Conservation (phyloP, 768 basidiomycete genomes). For the Mycena kentingensis region DNA sequence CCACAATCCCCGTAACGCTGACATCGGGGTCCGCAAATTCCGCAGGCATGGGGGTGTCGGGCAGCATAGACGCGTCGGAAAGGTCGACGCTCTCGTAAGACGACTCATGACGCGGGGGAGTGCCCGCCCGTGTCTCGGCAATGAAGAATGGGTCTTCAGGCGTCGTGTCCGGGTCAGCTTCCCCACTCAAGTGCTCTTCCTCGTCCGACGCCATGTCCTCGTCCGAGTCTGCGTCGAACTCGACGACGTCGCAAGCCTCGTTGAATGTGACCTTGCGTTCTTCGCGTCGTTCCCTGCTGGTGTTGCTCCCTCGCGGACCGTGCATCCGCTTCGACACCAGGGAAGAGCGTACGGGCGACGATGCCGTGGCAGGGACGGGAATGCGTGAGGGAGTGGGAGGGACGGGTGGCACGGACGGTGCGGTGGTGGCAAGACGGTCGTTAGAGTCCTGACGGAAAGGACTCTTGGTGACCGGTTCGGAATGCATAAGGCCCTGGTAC, state of each 20-base stretch:
- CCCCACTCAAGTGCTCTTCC: conserved; percentile 31
- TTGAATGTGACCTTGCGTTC: conserved; percentile 79
- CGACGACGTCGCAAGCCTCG: conserved; percentile 79
- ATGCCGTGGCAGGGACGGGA: conserved; percentile 27
- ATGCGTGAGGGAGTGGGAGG: conserved; percentile 25
- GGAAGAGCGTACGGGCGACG: conserved; percentile 64
- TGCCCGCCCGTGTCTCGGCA: conserved; percentile 37
- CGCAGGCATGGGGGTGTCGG: conserved; percentile 36
- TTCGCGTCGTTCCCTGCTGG: conserved; percentile 43
- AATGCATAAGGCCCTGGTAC: conserved; percentile 71
- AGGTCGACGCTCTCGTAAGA: conserved; percentile 50
- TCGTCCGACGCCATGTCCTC: conserved; percentile 16
- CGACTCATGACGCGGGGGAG: conserved; percentile 31
- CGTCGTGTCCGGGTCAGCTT: conserved; percentile 30
- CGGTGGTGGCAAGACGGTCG: conserved; percentile 34
- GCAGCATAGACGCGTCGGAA: conserved; percentile 39
- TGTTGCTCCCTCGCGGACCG: conserved; percentile 67
- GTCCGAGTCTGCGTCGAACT: conserved; percentile 69
- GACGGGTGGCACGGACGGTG: conserved; percentile 30
- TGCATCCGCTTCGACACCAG: conserved; percentile 74
- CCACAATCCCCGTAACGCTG: conserved; percentile 71
- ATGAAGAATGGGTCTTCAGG: conserved; percentile 48
- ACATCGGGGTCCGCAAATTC: conserved; percentile 50
- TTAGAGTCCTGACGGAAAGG: conserved; percentile 56
- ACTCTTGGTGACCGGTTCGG: conserved; percentile 80